A percentile compares a stretch with the other conserved stretches of the same genome.
phyloP scores from a whole-genome alignment of 148 eudicot genomes.

The Fagopyrum esculentum region DNA sequence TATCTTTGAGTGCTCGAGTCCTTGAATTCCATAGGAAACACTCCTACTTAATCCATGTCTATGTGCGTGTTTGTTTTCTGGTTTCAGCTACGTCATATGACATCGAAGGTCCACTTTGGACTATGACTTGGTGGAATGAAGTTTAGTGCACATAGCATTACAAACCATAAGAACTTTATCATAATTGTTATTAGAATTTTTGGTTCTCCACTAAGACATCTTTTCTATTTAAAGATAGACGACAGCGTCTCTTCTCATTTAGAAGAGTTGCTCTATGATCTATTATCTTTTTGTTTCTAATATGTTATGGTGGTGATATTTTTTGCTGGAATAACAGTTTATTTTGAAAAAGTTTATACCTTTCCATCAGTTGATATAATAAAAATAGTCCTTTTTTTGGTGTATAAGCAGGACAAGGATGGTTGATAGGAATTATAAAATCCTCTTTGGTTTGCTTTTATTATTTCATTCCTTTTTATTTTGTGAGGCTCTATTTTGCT shows the following conservation, averaged over 20 bases:
- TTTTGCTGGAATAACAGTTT: not conserved
- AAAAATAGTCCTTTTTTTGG: conserved; percentile 3
- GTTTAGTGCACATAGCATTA: conserved; percentile 12
- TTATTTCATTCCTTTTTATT: not conserved
- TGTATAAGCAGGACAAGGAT: conserved; percentile 4
- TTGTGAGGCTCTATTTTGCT: not conserved
- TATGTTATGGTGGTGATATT: conserved; percentile 8
- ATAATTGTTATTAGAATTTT: conserved; percentile 4
- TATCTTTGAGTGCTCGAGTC: not conserved
- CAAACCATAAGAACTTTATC: not conserved
- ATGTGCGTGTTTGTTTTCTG: not conserved
- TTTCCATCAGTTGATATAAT: not conserved
- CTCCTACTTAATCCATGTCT: not conserved
- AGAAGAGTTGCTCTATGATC: not conserved
- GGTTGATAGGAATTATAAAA: not conserved
- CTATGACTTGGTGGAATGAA: conserved; percentile 8
- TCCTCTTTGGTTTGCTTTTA: not conserved
- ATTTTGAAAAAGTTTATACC: not conserved
- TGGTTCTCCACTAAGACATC: conserved; percentile 5
- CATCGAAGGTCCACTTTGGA: conserved; percentile 4
- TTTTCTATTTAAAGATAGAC: not conserved
- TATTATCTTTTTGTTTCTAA: not conserved
- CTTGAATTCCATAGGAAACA: not conserved
- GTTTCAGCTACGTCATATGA: not conserved
- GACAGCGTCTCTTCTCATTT: conserved; percentile 9